A percentile compares a stretch with the other conserved stretches of the same genome.
Evolutionary conservation across 2,329 filamentous ascomycete species (phyloP).

Genomic region (Pseudogymnoascus sp.): DNA sequence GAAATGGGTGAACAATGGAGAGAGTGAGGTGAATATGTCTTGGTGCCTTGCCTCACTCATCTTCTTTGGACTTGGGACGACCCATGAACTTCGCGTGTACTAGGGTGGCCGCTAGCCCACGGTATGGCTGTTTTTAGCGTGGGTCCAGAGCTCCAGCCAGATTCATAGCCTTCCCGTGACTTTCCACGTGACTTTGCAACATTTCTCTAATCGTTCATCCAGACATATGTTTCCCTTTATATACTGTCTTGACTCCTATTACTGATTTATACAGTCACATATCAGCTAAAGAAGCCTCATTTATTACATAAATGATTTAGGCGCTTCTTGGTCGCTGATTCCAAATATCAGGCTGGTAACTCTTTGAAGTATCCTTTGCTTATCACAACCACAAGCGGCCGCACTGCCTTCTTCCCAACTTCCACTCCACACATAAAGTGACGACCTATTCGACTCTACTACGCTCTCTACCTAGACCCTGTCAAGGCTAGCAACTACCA

Average conservation of each 20-base stretch:
- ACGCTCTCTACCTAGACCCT: slow-evolving; percentile 5
- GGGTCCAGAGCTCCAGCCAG: background rate
- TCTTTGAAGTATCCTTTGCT: background rate
- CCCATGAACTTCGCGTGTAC: slow-evolving; percentile 4
- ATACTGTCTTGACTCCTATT: background rate
- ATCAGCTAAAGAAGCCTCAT: background rate
- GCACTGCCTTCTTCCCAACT: background rate
- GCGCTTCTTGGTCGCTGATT: background rate
- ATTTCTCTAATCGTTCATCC: background rate
- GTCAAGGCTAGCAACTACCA: background rate
- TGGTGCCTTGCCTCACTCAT: background rate
- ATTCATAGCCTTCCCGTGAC: background rate
- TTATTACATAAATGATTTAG: background rate
- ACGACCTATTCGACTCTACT: background rate
- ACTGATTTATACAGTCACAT: background rate
- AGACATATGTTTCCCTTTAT: background rate
- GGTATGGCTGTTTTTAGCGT: background rate
- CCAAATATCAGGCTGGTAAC: background rate
- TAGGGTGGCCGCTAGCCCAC: background rate
- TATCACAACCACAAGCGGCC: slow-evolving; percentile 5
- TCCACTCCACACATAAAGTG: background rate
- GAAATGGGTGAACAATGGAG: background rate
- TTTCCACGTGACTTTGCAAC: background rate
- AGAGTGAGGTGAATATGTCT: background rate
- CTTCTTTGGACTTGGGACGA: slow-evolving; percentile 4